Evolutionary conservation across 2,329 filamentous ascomycete species (phyloP).

Genomic region (Macroventuria anomochaeta): DNA sequence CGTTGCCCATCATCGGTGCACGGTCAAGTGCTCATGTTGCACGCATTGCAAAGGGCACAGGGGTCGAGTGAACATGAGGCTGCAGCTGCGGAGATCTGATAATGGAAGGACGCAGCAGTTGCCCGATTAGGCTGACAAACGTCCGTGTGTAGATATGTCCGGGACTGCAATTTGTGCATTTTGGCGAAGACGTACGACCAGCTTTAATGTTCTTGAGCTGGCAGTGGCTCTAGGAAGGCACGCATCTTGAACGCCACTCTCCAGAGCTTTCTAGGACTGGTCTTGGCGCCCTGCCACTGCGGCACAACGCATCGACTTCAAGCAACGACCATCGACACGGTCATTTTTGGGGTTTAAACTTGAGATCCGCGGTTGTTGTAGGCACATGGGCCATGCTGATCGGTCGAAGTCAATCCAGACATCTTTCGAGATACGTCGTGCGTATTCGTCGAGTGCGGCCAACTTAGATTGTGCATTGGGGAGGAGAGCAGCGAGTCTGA

Average conservation of each 20-base stretch:
- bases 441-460: no score
- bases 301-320: no score
- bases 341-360: neutral
- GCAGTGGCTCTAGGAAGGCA: no score
- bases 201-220: no score
- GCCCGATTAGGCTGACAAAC: neutral
- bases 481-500: neutral
- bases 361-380: neutral
- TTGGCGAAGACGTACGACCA: no score
- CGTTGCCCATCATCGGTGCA: neutral
- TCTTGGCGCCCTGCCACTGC: no score
- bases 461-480: neutral
- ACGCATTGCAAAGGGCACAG: constrained; percentile 3
- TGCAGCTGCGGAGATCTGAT: neutral
- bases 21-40: neutral
- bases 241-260: no score
- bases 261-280: neutral
- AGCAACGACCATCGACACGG: no score
- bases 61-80: neutral
- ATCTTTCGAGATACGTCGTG: neutral
- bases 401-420: neutral
- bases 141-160: no score
- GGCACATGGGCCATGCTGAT: neutral
- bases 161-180: neutral
- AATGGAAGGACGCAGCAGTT: constrained; percentile 1